Evolutionary conservation across 108 stramenopile species (phyloP).

Genomic region (Nitzschia sp.): DNA sequence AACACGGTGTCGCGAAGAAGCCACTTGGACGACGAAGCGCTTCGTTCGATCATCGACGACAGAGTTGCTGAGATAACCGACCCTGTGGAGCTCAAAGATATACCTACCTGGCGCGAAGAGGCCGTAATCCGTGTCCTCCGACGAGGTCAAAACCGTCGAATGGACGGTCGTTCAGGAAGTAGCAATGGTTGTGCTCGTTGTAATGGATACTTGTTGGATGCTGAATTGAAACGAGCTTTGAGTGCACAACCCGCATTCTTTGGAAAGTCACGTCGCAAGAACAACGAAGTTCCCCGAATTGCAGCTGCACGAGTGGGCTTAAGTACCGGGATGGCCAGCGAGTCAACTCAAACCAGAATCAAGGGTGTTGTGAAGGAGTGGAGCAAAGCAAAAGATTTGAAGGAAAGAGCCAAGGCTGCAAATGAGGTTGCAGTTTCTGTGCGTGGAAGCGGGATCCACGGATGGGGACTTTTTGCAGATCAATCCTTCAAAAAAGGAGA

Average conservation of each 20-base stretch:
- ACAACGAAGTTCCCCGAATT: constrained; percentile 49
- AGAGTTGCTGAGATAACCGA: constrained; percentile 45
- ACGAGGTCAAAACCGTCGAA: constrained; percentile 63
- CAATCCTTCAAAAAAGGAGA: constrained; percentile 71
- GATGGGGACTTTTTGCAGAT: constrained; percentile 83
- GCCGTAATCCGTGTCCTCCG: constrained; percentile 61
- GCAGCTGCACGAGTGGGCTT: constrained; percentile 53
- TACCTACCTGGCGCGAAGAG: constrained; percentile 72
- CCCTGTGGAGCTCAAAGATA: constrained; percentile 55
- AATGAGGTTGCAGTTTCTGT: constrained; percentile 63
- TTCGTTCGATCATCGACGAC: constrained; percentile 51
- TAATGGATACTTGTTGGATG: constrained; percentile 51
- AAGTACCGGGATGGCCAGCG: constrained; percentile 70
- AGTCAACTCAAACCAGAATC: constrained; percentile 40
- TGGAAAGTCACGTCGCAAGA: constrained; percentile 45
- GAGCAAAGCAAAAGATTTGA: constrained; percentile 23
- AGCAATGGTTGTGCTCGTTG: constrained; percentile 77
- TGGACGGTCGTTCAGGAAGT: constrained; percentile 55
- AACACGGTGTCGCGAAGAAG: constrained; percentile 49
- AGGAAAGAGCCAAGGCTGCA: constrained; percentile 30
- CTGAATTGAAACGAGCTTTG: constrained; percentile 53
- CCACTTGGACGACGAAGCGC: constrained; percentile 55
- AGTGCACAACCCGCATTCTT: constrained; percentile 37
- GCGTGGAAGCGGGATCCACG: constrained; percentile 71
- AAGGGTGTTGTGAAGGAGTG: not conserved